phyloP scores from a whole-genome alignment of 2,329 filamentous ascomycete species.

The Trichoderma atrobrunneum region DNA sequence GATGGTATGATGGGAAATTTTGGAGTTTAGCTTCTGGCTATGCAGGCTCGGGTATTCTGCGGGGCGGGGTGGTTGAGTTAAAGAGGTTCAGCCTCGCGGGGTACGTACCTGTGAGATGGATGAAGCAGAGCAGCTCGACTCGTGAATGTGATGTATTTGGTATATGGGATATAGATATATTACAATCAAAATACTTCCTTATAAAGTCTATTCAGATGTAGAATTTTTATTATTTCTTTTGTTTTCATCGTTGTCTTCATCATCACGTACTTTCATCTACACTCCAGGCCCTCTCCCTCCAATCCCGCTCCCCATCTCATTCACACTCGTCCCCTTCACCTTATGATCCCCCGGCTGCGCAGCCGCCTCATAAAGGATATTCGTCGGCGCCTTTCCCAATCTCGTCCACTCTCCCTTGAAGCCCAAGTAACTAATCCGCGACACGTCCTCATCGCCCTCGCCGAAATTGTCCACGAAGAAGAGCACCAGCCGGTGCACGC shows the following conservation, averaged over 20 bases:
- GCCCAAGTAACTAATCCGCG: conserved; percentile 75
- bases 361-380: conserved; percentile 89
- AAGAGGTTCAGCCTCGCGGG: conserved; percentile 11
- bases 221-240: neutral
- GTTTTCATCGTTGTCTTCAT: neutral
- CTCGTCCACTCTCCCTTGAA: conserved; percentile 95
- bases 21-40: conserved; percentile 11
- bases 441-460: conserved; percentile 75
- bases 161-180: neutral
- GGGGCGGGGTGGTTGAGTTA: neutral
- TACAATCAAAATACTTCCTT: neutral
- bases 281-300: conserved; percentile 41
- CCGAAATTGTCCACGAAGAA: conserved; percentile 94
- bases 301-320: conserved; percentile 55
- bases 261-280: conserved; percentile 19
- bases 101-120: neutral
- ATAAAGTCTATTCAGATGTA: neutral
- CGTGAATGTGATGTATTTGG: neutral
- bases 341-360: conserved; percentile 88
- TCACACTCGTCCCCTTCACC: conserved; percentile 55
- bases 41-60: conserved; percentile 20
- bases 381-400: conserved; percentile 67
- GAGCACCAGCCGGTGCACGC: conserved; percentile 74
- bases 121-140: neutral
- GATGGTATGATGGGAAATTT: conserved; percentile 21